Evolutionary conservation across 768 basidiomycete genomes (phyloP).

Genomic region (Boletus tomentosulus): DNA sequence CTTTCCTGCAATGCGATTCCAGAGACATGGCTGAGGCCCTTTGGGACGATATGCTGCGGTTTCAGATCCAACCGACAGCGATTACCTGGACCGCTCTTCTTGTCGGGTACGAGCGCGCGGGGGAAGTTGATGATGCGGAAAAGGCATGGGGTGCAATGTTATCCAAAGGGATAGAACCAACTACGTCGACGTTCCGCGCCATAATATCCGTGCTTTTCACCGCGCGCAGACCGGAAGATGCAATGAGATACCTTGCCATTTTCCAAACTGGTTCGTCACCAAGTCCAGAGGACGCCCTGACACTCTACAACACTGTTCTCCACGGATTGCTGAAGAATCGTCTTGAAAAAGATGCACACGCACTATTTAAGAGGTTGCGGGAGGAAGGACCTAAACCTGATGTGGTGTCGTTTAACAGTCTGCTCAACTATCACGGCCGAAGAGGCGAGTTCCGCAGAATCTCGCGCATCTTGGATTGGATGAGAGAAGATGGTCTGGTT

Average conservation of each 20-base stretch:
- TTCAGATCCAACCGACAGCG: slow-evolving; percentile 48
- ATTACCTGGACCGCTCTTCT: slow-evolving; percentile 71
- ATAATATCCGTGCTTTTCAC: slow-evolving; percentile 61
- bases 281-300: slow-evolving; percentile 31
- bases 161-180: slow-evolving; percentile 52
- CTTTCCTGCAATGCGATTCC: slow-evolving; percentile 54
- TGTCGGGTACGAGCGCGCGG: slow-evolving; percentile 52
- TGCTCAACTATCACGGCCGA: slow-evolving; percentile 65
- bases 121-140: slow-evolving; percentile 50
- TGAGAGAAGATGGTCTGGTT: slow-evolving; percentile 48
- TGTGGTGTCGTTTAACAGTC: slow-evolving; percentile 74
- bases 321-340: slow-evolving; percentile 55
- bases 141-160: slow-evolving; percentile 63
- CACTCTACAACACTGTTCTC: slow-evolving; percentile 73
- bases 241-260: slow-evolving; percentile 45
- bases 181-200: slow-evolving; percentile 62
- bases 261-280: slow-evolving; percentile 37
- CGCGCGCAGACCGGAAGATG: slow-evolving; percentile 47
- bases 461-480: slow-evolving; percentile 51
- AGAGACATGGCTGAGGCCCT: slow-evolving; percentile 56
- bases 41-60: slow-evolving; percentile 62
- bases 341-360: slow-evolving; percentile 37
- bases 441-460: slow-evolving; percentile 61
- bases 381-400: slow-evolving; percentile 59
- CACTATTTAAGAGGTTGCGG: slow-evolving; percentile 43